Percentiles rank a stretch among this genome's conserved stretches.
Evolutionary conservation across 192 early-diverging fungal genomes (phyloP).

Genomic region (Backusella macrospora): DNA sequence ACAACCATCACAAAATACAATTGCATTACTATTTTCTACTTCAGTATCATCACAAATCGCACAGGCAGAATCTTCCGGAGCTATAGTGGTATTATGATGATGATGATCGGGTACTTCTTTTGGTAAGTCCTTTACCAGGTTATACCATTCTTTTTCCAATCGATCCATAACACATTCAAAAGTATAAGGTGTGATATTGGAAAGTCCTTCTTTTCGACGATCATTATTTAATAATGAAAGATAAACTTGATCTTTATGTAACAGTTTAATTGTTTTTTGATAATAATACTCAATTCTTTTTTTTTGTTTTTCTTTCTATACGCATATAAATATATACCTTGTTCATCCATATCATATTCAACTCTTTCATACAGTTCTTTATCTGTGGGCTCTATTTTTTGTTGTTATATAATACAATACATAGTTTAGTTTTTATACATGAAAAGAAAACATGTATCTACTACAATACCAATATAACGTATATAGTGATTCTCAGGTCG

Average conservation of each 20-base stretch:
- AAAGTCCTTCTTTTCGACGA: constrained; percentile 52
- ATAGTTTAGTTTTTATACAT: too few species aligned
- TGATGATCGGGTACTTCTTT: constrained; percentile 75
- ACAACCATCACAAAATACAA: constrained; percentile 99
- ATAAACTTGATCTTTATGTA: constrained; percentile 71
- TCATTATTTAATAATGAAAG: constrained; percentile 68
- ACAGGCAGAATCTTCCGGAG: constrained; percentile 84
- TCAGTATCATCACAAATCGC: constrained; percentile 97
- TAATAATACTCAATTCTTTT: background rate
- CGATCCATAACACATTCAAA: constrained; percentile 90
- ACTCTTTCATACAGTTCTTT: constrained; percentile 61
- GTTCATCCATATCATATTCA: constrained; percentile 99
- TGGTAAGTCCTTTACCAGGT: constrained; percentile 59
- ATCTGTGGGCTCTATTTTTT: constrained; percentile 54
- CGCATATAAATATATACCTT: constrained; percentile 53
- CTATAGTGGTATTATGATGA: constrained; percentile 47
- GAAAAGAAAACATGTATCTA: background rate
- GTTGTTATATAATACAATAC: background rate
- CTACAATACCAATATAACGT: constrained; percentile 59
- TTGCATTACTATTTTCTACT: constrained; percentile 98
- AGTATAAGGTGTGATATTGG: constrained; percentile 53
- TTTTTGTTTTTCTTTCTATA: background rate
- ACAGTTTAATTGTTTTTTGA: background rate
- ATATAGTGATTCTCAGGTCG: constrained; percentile 74
- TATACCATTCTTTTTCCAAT: constrained; percentile 97